These are phyloP conservation scores for Parasarocladium wereldwijsianum DNA, from an alignment of 2,329 filamentous ascomycete species.

Conservation along the genomic window DNA sequence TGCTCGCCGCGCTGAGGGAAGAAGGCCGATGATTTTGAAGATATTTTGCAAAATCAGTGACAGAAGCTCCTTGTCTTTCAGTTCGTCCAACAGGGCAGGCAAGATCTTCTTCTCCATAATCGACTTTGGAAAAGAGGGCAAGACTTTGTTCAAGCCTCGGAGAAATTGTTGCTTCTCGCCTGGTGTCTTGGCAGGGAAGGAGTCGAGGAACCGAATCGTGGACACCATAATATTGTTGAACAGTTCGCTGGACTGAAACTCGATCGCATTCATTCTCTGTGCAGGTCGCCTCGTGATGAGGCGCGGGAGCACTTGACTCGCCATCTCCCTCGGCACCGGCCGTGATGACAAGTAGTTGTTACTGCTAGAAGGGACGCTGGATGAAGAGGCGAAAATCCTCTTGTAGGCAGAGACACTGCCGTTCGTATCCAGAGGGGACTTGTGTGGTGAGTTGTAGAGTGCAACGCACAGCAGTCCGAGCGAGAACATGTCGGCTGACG, in stretches of 20 bases:
- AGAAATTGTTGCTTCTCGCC: conserved; percentile 87
- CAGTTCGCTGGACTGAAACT: conserved; percentile 90
- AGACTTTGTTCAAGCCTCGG: conserved; percentile 70
- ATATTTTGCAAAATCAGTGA: conserved; percentile 79
- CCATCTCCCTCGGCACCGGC: conserved; percentile 65
- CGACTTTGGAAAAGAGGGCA: conserved; percentile 83
- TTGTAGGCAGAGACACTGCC: conserved; percentile 76
- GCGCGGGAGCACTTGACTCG: conserved; percentile 61
- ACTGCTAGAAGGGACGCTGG: conserved; percentile 58
- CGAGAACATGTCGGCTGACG: conserved; percentile 84
- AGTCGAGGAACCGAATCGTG: conserved; percentile 87
- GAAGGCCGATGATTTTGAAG: conserved; percentile 71
- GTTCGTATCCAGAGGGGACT: conserved; percentile 70
- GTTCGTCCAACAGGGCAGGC: conserved; percentile 77
- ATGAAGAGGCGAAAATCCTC: conserved; percentile 63
- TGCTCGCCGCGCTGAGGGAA: conserved; percentile 62
- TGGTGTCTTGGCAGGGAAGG: conserved; percentile 78
- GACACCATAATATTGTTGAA: conserved; percentile 96
- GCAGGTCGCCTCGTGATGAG: conserved; percentile 80
- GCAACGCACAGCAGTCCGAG: conserved; percentile 78
- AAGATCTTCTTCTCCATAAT: conserved; percentile 93
- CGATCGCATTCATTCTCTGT: conserved; percentile 71
- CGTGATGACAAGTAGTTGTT: conserved; percentile 79
- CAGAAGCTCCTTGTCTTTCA: conserved; percentile 80
- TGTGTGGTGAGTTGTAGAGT: conserved; percentile 88